Evolutionary conservation across 164 flowering plant genomes (phyloP), one percentile per base, ranked within the genome.

Genomic region (Sedum album): DNA sequence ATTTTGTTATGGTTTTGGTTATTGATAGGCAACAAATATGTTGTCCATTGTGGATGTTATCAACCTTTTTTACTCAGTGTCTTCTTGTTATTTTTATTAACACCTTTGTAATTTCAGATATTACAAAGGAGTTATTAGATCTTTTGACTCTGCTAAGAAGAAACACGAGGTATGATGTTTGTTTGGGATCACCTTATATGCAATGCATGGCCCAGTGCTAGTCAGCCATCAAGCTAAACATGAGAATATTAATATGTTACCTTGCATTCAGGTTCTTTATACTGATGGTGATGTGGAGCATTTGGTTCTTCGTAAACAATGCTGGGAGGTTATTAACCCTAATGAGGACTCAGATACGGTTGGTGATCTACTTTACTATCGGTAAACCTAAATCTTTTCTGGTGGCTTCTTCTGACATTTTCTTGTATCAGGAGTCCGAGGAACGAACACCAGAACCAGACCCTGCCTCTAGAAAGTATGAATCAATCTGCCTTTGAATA

Each of bases 281-380:
- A 26, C 0, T 76, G 98, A 91, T 74, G 96, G 94, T n/a, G 98
- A 93, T 71, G 65, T 65, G 69, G 97, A 93, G 74, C 68, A 55
- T 38, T 70, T 93, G 68, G 61, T 71, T 70, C 91, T 93, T 25
- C 76, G 69, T 93, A 21, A 76, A 70, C 55, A 75, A 72, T 63
- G 82, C 91, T 71, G 89, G 88, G 72, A 76, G 68, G 36, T 83
- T 31, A 61, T 90, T 60, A 70, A 48, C 33, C 80, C 65, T 31
- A 81, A 75, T 0, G 35, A 73, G 48, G 68, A 26, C 4, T 66
- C 82, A 17, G 79, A 73, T 48, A 76, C 28, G 88, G 93, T 88
- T 61, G 41, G 83, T 74, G 35, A 41, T 65, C 60, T 46, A 20
- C 20, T 2, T 4, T 4, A 20, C 46, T 28, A 6, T 53, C 39